phyloP scores from a whole-genome alignment of 1,139 yeast species.

The Taphrina deformans region DNA sequence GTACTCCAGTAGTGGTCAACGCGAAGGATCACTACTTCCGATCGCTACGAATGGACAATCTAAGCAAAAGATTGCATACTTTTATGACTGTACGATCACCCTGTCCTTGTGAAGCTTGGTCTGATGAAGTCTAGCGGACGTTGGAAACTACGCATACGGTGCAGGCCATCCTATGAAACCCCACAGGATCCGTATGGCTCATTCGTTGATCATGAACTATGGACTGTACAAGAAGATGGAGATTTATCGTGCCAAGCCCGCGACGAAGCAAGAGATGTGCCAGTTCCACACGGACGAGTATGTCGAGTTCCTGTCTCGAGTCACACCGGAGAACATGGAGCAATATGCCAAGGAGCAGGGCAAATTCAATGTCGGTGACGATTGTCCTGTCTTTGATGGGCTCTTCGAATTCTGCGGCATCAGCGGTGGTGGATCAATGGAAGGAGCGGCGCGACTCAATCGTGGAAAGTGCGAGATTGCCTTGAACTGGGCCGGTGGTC shows the following conservation, averaged over 20 bases:
- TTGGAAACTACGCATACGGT: conserved; percentile 96
- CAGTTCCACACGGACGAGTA: conserved; percentile 98
- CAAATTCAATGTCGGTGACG: conserved; percentile 95
- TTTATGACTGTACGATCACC: conserved; percentile 39
- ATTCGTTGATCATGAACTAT: conserved; percentile 78
- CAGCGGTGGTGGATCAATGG: conserved; percentile 95
- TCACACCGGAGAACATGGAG: conserved; percentile 91
- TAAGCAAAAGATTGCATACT: conserved; percentile 39
- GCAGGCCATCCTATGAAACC: conserved; percentile 99
- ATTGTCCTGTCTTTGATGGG: conserved; percentile 96
- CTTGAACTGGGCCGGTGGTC: conserved; percentile 85
- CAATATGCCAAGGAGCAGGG: conserved; percentile 88
- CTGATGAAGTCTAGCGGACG: conserved; percentile 57
- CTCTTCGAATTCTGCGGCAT: conserved; percentile 91
- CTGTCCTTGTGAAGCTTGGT: neutral
- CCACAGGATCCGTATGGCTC: conserved; percentile 94
- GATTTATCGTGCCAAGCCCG: conserved; percentile 94
- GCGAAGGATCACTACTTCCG: conserved; percentile 33
- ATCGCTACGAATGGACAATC: conserved; percentile 34
- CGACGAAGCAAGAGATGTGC: conserved; percentile 97
- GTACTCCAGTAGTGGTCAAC: conserved; percentile 28
- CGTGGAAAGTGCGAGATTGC: conserved; percentile 95
- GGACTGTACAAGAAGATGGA: conserved; percentile 97
- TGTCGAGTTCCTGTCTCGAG: conserved; percentile 87
- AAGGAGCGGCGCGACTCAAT: conserved; percentile 90